Base-by-base conservation (phyloP, 495 filamentous ascomycete genomes). In the Penicillium egyptiacum region DNA sequence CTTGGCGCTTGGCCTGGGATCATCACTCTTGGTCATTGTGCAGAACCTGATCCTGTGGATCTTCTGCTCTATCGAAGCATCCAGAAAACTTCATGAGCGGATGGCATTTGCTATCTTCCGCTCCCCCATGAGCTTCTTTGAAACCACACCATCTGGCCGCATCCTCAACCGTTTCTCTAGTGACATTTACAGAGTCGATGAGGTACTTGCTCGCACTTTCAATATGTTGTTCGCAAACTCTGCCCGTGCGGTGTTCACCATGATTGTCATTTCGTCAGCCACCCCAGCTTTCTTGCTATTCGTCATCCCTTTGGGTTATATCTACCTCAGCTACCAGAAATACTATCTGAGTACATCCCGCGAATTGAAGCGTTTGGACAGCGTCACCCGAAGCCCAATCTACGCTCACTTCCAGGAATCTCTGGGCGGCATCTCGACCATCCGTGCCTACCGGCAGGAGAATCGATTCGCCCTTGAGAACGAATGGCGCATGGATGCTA, bases 331-430 rank as follows among this genome's bases (percentile, higher is more conserved):
- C 74, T 95, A 97, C 61, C 95, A 99, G 70, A 85, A 94, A 61
- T 99, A 98, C 78, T 99, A 99, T 73, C 82, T 99, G 44, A 84
- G 92, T 52, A 96, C 94, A 23, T 98, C 95, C 50, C 88, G 95
- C 60, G 95, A 99, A 73, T 77, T 99, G 52, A 99, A 98, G 76
- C 85, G 95, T 55, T 78, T 99, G 59, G 95, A 99, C 75, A 97
- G 93, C 70, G 86, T 96, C 53, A 96, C 87, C 61, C 86, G 91
- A 58, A 96, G 91, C 70, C 95, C 95, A 14, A 96, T 99, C 63
- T 99, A 89, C 70, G 95, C 95, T 12, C 95, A 99, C 69, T 99
- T 99, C 75, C 95, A 99, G 64, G 95, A 99, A 71, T 96, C 93
- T 4, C 81, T 99, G 1, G 92, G 89, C 52, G 95, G 94, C 41